Conservation (phyloP, 345 rosid species). For the Passiflora organensis region DNA sequence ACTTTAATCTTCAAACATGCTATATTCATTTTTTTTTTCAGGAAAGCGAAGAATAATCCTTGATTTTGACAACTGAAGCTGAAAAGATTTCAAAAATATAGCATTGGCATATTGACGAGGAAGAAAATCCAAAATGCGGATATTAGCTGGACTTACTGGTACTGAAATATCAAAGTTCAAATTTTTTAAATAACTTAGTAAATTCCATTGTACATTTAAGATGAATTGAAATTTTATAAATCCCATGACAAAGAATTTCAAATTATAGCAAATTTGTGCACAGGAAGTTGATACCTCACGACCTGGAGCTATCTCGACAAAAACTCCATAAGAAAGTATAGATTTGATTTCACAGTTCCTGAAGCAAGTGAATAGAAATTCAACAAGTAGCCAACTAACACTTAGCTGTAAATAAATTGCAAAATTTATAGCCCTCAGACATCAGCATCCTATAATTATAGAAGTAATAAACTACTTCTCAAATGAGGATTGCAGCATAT, state of each 20-base stretch:
- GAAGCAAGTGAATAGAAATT: constrained; percentile 20
- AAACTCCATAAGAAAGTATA: constrained; percentile 82
- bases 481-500: too few species aligned
- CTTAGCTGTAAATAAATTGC: too few species aligned
- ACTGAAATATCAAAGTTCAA: too few species aligned
- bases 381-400: background rate
- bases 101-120: background rate
- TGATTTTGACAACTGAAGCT: background rate
- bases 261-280: background rate
- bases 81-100: background rate
- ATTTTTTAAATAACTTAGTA: too few species aligned
- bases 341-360: constrained; percentile 94
- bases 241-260: background rate
- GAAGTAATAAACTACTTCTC: too few species aligned
- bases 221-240: too few species aligned
- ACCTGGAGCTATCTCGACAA: constrained; percentile 95
- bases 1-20: too few species aligned
- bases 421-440: constrained; percentile 7
- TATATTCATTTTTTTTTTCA: too few species aligned
- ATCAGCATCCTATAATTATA: constrained; percentile 1
- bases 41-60: background rate
- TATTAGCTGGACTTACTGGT: too few species aligned
- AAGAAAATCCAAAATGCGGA: background rate
- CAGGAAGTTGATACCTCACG: constrained; percentile 57
- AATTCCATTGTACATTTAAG: too few species aligned